phyloP scores from a whole-genome alignment of 2,329 filamentous ascomycete genomes.

The Aphanoascus verrucosus region DNA sequence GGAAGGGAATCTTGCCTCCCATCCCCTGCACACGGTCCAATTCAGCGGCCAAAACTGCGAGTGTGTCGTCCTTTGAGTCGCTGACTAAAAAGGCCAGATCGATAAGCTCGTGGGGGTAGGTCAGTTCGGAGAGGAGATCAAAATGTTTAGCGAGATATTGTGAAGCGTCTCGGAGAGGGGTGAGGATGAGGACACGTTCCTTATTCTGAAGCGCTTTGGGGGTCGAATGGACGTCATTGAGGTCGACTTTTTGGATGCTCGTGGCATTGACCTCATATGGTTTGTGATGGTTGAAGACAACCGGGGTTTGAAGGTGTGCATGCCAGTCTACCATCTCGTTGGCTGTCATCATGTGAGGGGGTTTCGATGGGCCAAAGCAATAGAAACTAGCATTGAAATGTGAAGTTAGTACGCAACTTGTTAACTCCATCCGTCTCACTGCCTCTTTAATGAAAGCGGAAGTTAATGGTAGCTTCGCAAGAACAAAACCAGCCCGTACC shows the following conservation, averaged over 20 bases:
- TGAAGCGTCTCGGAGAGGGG: slow-evolving; percentile 82
- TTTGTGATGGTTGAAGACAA: slow-evolving; percentile 91
- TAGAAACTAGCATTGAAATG: slow-evolving; percentile 58
- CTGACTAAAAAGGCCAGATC: slow-evolving; percentile 91
- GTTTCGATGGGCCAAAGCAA: slow-evolving; percentile 88
- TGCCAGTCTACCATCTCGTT: slow-evolving; percentile 90
- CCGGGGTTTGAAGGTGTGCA: slow-evolving; percentile 77
- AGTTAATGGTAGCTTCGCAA: neutral
- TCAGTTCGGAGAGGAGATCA: slow-evolving; percentile 77
- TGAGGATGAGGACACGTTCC: slow-evolving; percentile 83
- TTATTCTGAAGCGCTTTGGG: slow-evolving; percentile 65
- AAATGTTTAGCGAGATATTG: slow-evolving; percentile 80
- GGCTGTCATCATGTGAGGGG: slow-evolving; percentile 88
- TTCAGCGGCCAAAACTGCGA: slow-evolving; percentile 75
- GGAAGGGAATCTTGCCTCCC: slow-evolving; percentile 56
- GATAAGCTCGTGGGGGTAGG: slow-evolving; percentile 90
- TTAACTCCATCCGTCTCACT: neutral
- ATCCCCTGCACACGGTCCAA: slow-evolving; percentile 78
- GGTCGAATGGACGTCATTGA: slow-evolving; percentile 77
- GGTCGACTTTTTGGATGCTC: slow-evolving; percentile 67
- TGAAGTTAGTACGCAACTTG: neutral
- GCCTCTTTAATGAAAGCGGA: neutral
- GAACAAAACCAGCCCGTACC: slow-evolving; percentile 43
- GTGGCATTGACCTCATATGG: slow-evolving; percentile 73
- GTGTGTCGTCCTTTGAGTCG: slow-evolving; percentile 81